A percentile compares a stretch with the other conserved stretches of the same genome.
Conservation (phyloP, 495 filamentous ascomycete genomes). For the Aspergillus carlsbadensis region DNA sequence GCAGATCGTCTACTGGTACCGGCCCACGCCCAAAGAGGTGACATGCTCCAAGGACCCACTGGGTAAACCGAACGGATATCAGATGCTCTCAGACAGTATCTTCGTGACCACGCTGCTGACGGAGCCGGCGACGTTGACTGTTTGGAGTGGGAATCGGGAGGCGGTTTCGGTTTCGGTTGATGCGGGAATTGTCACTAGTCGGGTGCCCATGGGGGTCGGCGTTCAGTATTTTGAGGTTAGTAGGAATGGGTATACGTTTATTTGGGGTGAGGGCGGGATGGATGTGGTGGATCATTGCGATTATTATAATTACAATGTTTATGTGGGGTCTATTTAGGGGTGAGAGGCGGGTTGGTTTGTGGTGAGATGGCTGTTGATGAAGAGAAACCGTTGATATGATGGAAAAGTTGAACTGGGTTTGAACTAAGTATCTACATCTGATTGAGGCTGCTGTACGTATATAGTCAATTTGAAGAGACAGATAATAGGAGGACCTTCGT, state of each 20-base stretch:
- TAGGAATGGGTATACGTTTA: conserved; percentile 39
- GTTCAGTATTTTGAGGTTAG: conserved; percentile 48
- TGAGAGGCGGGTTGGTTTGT: too few species aligned
- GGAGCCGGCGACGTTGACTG: conserved; percentile 40
- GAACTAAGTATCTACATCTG: too few species aligned
- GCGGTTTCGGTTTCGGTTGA: conserved; percentile 36
- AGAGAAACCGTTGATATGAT: too few species aligned
- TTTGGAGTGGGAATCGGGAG: conserved; percentile 39
- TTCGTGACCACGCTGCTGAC: conserved; percentile 56
- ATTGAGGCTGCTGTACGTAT: too few species aligned
- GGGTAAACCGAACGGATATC: conserved; percentile 25
- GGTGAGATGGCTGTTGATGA: too few species aligned
- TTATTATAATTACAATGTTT: conserved; percentile 62
- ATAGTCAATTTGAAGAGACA: too few species aligned
- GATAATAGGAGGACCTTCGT: too few species aligned
- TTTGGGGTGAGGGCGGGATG: conserved; percentile 45
- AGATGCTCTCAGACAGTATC: conserved; percentile 41
- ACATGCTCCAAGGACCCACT: conserved; percentile 25
- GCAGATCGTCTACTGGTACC: conserved; percentile 45
- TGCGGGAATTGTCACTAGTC: conserved; percentile 47
- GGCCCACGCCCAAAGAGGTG: conserved; percentile 39
- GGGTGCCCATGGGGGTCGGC: conserved; percentile 52
- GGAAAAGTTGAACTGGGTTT: too few species aligned
- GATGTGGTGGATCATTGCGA: conserved; percentile 47
- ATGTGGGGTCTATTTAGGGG: conserved; percentile 24